Conservation (phyloP, 2,329 filamentous ascomycete species). For the Aspergillus pseudoglaucus region DNA sequence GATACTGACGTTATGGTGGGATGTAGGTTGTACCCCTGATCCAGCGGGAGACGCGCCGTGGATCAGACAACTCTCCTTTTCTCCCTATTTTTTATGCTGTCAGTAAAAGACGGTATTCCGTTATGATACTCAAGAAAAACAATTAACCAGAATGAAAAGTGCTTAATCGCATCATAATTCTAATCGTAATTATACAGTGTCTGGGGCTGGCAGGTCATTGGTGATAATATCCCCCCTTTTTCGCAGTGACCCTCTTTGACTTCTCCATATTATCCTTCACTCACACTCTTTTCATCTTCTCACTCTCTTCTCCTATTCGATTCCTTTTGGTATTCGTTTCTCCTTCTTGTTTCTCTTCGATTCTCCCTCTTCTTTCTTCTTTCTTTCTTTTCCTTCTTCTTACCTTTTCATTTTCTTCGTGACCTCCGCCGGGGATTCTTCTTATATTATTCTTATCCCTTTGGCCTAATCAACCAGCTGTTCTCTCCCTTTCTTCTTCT, state of each 20-base stretch:
- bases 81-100: background rate
- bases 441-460: background rate
- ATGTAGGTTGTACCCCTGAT: background rate
- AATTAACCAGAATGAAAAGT: no score
- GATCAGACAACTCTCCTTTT: background rate
- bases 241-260: constrained; percentile 6
- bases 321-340: constrained; percentile 10
- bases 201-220: constrained; percentile 4
- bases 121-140: no score
- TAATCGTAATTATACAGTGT: constrained; percentile 10
- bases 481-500: background rate
- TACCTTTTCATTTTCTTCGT: background rate
- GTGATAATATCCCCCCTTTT: constrained; percentile 3
- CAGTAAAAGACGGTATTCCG: background rate
- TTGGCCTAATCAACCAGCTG: no score
- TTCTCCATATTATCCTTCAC: constrained; percentile 4
- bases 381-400: constrained; percentile 1
- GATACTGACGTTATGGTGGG: background rate
- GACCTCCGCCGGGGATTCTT: constrained; percentile 4
- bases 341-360: constrained; percentile 20
- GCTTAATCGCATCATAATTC: no score
- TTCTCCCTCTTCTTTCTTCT: constrained; percentile 21
- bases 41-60: background rate
- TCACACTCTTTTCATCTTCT: constrained; percentile 9
- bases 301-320: constrained; percentile 5